phyloP scores from a whole-genome alignment of 2,329 filamentous ascomycete species.

The Dactylellina parvicollis region DNA sequence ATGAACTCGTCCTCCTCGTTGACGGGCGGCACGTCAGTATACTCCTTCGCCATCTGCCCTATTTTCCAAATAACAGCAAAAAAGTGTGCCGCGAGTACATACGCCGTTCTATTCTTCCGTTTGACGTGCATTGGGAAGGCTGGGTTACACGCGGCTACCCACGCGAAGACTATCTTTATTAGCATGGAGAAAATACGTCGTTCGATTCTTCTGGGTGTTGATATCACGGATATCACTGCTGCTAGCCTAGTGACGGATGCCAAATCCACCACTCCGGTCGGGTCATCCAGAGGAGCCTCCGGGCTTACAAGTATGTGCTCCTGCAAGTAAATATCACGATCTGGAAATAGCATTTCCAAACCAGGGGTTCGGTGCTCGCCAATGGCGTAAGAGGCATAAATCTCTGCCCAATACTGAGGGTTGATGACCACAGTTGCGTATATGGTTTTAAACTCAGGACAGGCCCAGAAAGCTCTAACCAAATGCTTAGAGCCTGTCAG shows the following conservation, averaged over 20 bases:
- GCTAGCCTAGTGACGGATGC: background rate
- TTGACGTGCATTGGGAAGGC: background rate
- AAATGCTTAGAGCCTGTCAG: background rate
- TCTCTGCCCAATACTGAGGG: background rate
- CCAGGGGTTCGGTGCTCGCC: background rate
- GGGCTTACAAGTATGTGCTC: background rate
- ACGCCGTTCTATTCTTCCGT: background rate
- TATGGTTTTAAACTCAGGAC: background rate
- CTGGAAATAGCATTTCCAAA: background rate
- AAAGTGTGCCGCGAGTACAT: background rate
- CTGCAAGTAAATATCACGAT: background rate
- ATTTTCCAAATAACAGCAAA: constrained; percentile 6
- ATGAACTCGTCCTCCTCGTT: background rate
- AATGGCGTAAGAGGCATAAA: background rate
- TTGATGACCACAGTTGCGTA: background rate
- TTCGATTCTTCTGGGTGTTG: background rate
- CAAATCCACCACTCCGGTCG: background rate
- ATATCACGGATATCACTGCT: background rate
- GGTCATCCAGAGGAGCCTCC: no score
- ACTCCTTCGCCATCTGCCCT: background rate
- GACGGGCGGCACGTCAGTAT: background rate
- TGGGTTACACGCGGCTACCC: background rate
- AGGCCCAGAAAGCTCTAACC: background rate
- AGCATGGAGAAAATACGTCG: constrained; percentile 3
- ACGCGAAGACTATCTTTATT: background rate